Evolutionary conservation across 2,329 filamentous ascomycete species (phyloP).

Genomic region (Byssothecium circinans): DNA sequence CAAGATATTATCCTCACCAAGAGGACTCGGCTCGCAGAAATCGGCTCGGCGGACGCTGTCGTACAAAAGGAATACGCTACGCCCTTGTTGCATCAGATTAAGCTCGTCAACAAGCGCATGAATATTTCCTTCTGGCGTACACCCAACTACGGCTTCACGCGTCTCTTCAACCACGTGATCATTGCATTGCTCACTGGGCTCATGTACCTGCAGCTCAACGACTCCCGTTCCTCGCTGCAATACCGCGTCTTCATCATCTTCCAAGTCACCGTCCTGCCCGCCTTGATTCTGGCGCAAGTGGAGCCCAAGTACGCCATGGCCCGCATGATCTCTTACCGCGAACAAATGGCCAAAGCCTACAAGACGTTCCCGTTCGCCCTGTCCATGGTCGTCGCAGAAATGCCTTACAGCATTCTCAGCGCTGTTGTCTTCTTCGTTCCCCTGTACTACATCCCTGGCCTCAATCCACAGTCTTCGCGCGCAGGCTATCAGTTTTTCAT

Average conservation of each 20-base stretch:
- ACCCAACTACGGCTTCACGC: slow-evolving; percentile 86
- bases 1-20: slow-evolving; percentile 69
- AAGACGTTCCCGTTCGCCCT: slow-evolving; percentile 75
- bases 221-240: slow-evolving; percentile 75
- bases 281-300: slow-evolving; percentile 79
- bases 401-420: slow-evolving; percentile 81
- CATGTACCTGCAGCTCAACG: slow-evolving; percentile 75
- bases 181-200: slow-evolving; percentile 79
- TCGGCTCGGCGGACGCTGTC: slow-evolving; percentile 46
- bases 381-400: slow-evolving; percentile 78
- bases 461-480: slow-evolving; percentile 63
- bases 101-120: slow-evolving; percentile 70
- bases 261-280: slow-evolving; percentile 82
- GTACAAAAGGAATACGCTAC: slow-evolving; percentile 80
- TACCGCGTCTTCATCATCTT: slow-evolving; percentile 89
- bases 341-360: slow-evolving; percentile 85
- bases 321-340: slow-evolving; percentile 81
- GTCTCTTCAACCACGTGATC: slow-evolving; percentile 80
- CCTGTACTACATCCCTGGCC: slow-evolving; percentile 81
- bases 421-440: slow-evolving; percentile 80
- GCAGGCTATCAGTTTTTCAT: slow-evolving; percentile 89
- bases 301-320: slow-evolving; percentile 82
- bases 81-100: slow-evolving; percentile 76
- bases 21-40: slow-evolving; percentile 56
- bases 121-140: slow-evolving; percentile 82